Percentiles rank a stretch among this genome's conserved stretches.
Evolutionary conservation across 306 rosid genomes (phyloP).

Genomic region (Cicer arietinum): DNA sequence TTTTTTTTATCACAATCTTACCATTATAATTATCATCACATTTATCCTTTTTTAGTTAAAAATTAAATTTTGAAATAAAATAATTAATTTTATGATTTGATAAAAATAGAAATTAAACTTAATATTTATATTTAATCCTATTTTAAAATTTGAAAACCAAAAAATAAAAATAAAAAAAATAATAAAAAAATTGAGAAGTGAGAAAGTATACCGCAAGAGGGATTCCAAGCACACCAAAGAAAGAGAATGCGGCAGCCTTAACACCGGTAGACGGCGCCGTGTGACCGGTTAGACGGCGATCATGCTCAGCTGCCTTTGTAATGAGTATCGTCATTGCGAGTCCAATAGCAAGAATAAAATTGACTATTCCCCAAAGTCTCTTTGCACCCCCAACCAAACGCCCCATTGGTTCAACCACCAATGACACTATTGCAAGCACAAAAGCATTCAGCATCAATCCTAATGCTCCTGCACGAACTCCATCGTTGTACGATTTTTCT

Average conservation of each 20-base stretch:
- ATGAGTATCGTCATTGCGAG: slow-evolving; percentile 55
- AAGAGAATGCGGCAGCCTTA: slow-evolving; percentile 55
- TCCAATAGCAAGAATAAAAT: slow-evolving; percentile 58
- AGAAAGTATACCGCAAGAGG: slow-evolving; percentile 64
- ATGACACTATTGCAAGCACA: slow-evolving; percentile 59
- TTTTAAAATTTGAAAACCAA: not conserved
- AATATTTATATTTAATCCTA: too few species aligned
- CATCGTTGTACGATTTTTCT: slow-evolving; percentile 44
- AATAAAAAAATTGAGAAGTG: too few species aligned
- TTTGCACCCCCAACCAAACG: slow-evolving; percentile 67
- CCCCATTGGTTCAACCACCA: slow-evolving; percentile 55
- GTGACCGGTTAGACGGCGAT: not conserved
- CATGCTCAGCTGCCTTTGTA: slow-evolving; percentile 56
- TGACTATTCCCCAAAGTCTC: slow-evolving; percentile 70
- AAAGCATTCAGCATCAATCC: slow-evolving; percentile 69
- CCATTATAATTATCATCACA: too few species aligned
- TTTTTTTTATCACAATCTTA: too few species aligned
- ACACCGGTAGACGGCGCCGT: slow-evolving; percentile 1
- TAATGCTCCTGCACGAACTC: slow-evolving; percentile 63
- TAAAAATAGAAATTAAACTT: too few species aligned
- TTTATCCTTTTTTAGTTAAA: too few species aligned
- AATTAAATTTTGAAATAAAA: too few species aligned
- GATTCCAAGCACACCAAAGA: slow-evolving; percentile 63
- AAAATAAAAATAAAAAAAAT: not conserved
- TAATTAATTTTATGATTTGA: too few species aligned